A percentile compares a stretch with the other conserved stretches of the same genome.
phyloP scores from a whole-genome alignment of 2,329 filamentous ascomycete species.

The Colletotrichum sp. region DNA sequence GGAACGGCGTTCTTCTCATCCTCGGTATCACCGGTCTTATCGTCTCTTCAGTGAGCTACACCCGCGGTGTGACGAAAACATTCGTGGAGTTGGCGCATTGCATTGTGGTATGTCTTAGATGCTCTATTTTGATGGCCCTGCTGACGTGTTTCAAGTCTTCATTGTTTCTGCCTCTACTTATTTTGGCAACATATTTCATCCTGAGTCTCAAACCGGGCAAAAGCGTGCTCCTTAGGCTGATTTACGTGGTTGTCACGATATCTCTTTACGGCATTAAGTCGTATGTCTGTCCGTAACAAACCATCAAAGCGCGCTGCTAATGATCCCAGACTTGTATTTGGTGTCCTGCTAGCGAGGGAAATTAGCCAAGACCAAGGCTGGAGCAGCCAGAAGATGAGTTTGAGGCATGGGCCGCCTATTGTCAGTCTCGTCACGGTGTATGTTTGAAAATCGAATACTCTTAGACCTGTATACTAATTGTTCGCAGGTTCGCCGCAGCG shows the following conservation, averaged over 20 bases:
- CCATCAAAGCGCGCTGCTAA: background rate
- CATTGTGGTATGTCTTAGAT: background rate
- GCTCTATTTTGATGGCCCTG: fast-evolving
- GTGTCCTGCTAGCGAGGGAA: background rate
- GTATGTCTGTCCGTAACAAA: background rate
- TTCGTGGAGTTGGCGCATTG: background rate
- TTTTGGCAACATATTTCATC: background rate
- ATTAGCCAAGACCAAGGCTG: background rate
- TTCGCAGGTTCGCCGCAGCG: background rate
- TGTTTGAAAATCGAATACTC: background rate
- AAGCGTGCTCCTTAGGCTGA: background rate
- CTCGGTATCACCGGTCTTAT: background rate
- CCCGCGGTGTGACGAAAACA: background rate
- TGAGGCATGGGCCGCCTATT: background rate
- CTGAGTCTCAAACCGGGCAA: background rate
- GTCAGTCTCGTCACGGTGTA: background rate
- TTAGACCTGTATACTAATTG: background rate
- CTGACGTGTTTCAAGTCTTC: background rate
- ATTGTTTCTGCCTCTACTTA: background rate
- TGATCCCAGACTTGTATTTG: background rate
- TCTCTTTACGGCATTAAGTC: background rate
- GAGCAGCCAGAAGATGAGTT: background rate
- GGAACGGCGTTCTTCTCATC: background rate
- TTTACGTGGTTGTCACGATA: background rate
- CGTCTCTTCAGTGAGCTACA: background rate